Percentiles rank a stretch among this genome's conserved stretches.
Conservation (phyloP, 306 rosid species). For the cucumber (Cucumis sativus) region DNA sequence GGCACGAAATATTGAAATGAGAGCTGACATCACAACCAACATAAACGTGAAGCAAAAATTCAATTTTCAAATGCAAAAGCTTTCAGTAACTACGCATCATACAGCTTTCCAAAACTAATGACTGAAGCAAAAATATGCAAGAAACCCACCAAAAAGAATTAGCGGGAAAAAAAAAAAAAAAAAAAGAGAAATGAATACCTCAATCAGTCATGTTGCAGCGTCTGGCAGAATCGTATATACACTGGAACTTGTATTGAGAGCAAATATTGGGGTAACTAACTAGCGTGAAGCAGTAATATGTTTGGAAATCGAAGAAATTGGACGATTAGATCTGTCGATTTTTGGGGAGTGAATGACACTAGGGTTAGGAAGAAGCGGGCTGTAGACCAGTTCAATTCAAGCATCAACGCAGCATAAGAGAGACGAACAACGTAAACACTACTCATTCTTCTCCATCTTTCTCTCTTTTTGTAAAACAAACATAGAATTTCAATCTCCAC, state of each 20-base stretch:
- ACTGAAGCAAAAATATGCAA: background rate
- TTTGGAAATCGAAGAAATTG: background rate
- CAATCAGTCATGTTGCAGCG: constrained; percentile 47
- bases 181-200: constrained; percentile 20
- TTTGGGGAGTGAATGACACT: too few species aligned
- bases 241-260: background rate
- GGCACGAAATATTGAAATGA: background rate
- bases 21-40: background rate
- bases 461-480: too few species aligned
- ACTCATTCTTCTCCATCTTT: too few species aligned
- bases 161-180: background rate
- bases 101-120: background rate
- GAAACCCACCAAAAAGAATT: background rate
- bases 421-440: too few species aligned
- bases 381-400: too few species aligned
- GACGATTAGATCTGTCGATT: background rate
- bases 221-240: constrained; percentile 15
- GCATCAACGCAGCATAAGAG: too few species aligned
- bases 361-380: too few species aligned
- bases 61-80: background rate
- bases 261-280: background rate
- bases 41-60: background rate
- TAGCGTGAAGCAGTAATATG: background rate
- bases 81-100: background rate
- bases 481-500: too few species aligned